Evolutionary conservation across 371 early-diverging fungal genomes (phyloP).

Genomic region (Conidiobolus incongruus): DNA sequence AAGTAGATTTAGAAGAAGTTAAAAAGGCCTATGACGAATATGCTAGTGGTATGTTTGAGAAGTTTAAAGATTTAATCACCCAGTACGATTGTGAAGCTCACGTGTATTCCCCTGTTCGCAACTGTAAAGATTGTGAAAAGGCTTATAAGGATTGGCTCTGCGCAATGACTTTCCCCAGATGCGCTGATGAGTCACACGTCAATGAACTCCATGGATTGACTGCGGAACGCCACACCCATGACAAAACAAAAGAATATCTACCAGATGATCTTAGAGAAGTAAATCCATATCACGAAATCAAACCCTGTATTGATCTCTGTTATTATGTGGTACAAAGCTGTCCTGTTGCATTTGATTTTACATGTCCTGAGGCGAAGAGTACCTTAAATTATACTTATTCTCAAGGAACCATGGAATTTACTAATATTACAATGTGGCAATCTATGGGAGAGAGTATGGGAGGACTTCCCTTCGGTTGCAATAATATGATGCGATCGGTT

Average conservation of each 20-base stretch:
- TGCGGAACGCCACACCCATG: background rate
- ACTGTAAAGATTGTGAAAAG: slow-evolving; percentile 27
- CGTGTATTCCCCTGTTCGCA: slow-evolving; percentile 31
- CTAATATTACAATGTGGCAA: too few species aligned
- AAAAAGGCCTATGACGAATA: slow-evolving; percentile 18
- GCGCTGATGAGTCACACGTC: slow-evolving; percentile 15
- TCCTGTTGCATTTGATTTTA: slow-evolving; percentile 30
- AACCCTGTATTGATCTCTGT: slow-evolving; percentile 36
- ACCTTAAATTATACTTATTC: slow-evolving; percentile 13
- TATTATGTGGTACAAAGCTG: slow-evolving; percentile 37
- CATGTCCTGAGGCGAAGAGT: slow-evolving; percentile 20
- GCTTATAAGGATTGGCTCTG: slow-evolving; percentile 44
- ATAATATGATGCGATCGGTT: too few species aligned
- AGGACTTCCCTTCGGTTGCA: too few species aligned
- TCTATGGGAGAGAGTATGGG: too few species aligned
- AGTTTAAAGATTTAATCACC: slow-evolving; percentile 14
- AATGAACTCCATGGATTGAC: slow-evolving; percentile 5
- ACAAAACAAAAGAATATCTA: background rate
- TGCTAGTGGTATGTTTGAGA: slow-evolving; percentile 15
- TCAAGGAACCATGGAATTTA: too few species aligned
- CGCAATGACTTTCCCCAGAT: slow-evolving; percentile 31
- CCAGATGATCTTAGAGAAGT: too few species aligned
- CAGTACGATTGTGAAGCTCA: slow-evolving; percentile 28
- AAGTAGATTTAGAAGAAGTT: slow-evolving; percentile 8
- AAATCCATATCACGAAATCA: slow-evolving; percentile 6